Evolutionary conservation across 768 basidiomycete species (phyloP), one percentile per base, ranked within the genome.

Genomic region (Amanita molliuscula): DNA sequence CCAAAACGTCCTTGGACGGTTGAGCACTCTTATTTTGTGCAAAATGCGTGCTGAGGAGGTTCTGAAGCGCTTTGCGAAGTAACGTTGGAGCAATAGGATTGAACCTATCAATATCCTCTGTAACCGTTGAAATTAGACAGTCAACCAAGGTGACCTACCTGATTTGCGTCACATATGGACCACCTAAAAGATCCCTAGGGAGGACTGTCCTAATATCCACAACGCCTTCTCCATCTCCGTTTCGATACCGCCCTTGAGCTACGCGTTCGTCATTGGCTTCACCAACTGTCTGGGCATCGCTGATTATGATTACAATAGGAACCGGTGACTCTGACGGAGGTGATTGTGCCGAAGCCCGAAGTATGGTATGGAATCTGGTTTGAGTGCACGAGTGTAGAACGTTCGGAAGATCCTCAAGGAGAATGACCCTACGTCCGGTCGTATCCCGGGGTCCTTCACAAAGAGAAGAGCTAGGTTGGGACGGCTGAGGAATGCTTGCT

Each of bases 371-470:
- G 62, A 95, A 94, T 7, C 77, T 75, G 11, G 68, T 65, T 58
- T 81, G 83, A 0, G 84, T 88, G 20, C 73, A 67, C 4, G 69
- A 63, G 65, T 92, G 90, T 4, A 90, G 69, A 48, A 97, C 78
- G 60, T 98, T 97, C 0, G 95, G 96, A 1, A 99, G 75, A 50
- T 94, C 88, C 65, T 94, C 90, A 6, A 96, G 70, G 3, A 97
- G 78, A 47, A 97, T 74, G 5, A 94, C 59, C 29, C 81, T 80
- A 0, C 73, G 75, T 55, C 66, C 67, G 44, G 53, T 47, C 4
- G 21, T 21, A 33, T 28, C 20, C 6, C 18, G 38, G 4, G 49
- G 13, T 25, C 50, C 26, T 25, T 45, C 20, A 16, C 37, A 28
- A 7, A 50, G 59, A 18, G 53, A 45, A 10, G 48, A 46, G 7